These are phyloP conservation scores for Amanita rimosa DNA, from an alignment of 768 basidiomycete genomes.

Conservation along the genomic window DNA sequence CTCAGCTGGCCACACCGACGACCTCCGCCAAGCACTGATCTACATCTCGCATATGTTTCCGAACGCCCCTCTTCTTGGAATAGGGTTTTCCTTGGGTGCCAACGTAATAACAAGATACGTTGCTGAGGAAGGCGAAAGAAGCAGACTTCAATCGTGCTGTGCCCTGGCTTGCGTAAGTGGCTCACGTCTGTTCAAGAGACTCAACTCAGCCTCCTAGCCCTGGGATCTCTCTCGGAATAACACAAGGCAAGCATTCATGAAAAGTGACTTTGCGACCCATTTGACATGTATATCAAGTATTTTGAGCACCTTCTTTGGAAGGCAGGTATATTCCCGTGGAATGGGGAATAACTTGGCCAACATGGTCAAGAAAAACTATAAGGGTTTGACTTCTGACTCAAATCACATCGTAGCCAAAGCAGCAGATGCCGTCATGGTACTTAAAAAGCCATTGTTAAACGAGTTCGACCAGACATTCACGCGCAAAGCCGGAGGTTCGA, in stretches of 20 bases:
- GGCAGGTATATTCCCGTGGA: conserved; percentile 60
- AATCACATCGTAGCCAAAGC: conserved; percentile 40
- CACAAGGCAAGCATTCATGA: conserved; percentile 25
- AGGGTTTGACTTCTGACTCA: conserved; percentile 36
- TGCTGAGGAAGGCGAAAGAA: conserved; percentile 64
- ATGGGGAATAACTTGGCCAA: conserved; percentile 68
- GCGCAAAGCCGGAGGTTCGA: conserved; percentile 56
- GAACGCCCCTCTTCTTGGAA: conserved; percentile 67
- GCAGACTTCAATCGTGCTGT: conserved; percentile 55
- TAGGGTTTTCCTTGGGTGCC: conserved; percentile 92
- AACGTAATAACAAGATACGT: conserved; percentile 86
- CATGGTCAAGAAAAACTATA: conserved; percentile 40
- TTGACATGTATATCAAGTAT: conserved; percentile 27
- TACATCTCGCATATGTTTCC: conserved; percentile 69
- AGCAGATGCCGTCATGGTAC: conserved; percentile 28
- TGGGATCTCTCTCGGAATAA: conserved; percentile 45
- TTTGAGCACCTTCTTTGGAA: conserved; percentile 40
- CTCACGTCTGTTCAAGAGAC: conserved; percentile 11
- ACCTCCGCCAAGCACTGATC: conserved; percentile 71
- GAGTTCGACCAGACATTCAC: conserved; percentile 57
- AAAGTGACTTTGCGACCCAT: not conserved
- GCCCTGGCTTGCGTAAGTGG: conserved; percentile 63
- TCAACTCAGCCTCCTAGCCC: conserved; percentile 24
- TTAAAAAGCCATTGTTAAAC: conserved; percentile 42
- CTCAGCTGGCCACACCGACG: conserved; percentile 84